These are phyloP conservation scores for Cocos nucifera DNA, from an alignment of 176 grass and related monocot genomes.

Conservation along the genomic window DNA sequence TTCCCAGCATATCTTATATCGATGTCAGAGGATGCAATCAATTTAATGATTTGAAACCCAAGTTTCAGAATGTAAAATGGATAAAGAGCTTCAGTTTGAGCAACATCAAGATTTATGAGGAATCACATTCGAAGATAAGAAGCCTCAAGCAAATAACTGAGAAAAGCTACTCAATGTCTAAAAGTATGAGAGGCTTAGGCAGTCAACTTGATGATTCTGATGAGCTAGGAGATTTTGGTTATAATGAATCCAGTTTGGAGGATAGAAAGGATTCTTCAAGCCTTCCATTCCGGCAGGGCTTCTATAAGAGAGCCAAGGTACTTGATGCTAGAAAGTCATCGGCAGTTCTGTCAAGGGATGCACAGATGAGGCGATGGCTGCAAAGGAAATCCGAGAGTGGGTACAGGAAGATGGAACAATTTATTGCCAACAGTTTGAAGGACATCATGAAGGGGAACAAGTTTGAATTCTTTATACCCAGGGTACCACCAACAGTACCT, in stretches of 20 bases:
- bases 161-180: slow-evolving; percentile 37
- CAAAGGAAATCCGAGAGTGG: slow-evolving; percentile 78
- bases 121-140: slow-evolving; percentile 60
- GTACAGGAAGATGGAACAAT: slow-evolving; percentile 80
- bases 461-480: slow-evolving; percentile 82
- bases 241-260: slow-evolving; percentile 31
- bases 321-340: slow-evolving; percentile 91
- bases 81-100: slow-evolving; percentile 30
- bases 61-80: slow-evolving; percentile 80
- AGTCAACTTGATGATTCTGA: slow-evolving; percentile 56
- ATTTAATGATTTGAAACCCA: slow-evolving; percentile 64
- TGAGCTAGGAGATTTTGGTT: slow-evolving; percentile 56
- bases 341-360: slow-evolving; percentile 85
- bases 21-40: slow-evolving; percentile 84
- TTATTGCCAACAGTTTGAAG: slow-evolving; percentile 61
- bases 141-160: slow-evolving; percentile 63
- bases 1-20: slow-evolving; percentile 54
- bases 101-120: slow-evolving; percentile 32
- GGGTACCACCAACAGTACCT: slow-evolving; percentile 36
- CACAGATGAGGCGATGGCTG: slow-evolving; percentile 88
- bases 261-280: slow-evolving; percentile 36
- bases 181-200: slow-evolving; percentile 40
- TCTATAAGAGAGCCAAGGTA: slow-evolving; percentile 90
- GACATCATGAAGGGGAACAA: slow-evolving; percentile 81
- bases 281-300: slow-evolving; percentile 80